A percentile compares a stretch with the other conserved stretches of the same genome.
phyloP scores from a whole-genome alignment of 495 filamentous ascomycete genomes.

The Articulospora tetracladia region DNA sequence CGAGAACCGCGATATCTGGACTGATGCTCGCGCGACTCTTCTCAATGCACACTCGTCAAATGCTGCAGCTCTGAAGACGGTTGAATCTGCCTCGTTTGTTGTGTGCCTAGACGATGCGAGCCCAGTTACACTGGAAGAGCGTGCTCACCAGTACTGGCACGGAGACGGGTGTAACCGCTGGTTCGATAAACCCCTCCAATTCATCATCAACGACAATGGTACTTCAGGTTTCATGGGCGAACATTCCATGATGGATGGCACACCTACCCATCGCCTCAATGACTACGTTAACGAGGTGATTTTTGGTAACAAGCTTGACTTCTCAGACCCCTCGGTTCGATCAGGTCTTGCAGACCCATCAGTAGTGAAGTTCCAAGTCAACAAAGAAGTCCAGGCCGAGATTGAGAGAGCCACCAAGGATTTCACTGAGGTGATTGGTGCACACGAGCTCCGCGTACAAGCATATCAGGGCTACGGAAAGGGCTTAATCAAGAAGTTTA shows the following conservation, averaged over 20 bases:
- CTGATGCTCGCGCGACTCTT: slow-evolving; percentile 75
- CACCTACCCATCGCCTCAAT: slow-evolving; percentile 92
- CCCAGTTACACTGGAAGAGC: slow-evolving; percentile 93
- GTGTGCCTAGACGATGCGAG: slow-evolving; percentile 92
- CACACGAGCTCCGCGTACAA: slow-evolving; percentile 91
- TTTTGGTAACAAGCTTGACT: slow-evolving; percentile 86
- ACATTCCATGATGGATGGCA: slow-evolving; percentile 99
- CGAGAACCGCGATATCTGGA: slow-evolving; percentile 92
- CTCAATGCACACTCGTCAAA: slow-evolving; percentile 73
- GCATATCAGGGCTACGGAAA: slow-evolving; percentile 98
- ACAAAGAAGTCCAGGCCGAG: slow-evolving; percentile 62
- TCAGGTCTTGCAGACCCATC: slow-evolving; percentile 80
- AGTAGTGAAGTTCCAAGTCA: slow-evolving; percentile 72
- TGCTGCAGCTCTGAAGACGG: slow-evolving; percentile 66
- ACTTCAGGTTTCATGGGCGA: slow-evolving; percentile 97
- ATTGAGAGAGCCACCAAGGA: slow-evolving; percentile 72
- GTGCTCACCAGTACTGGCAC: slow-evolving; percentile 96
- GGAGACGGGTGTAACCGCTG: slow-evolving; percentile 94
- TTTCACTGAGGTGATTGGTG: slow-evolving; percentile 73
- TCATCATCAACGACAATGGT: slow-evolving; percentile 97
- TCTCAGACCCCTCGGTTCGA: slow-evolving; percentile 68
- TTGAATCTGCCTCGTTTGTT: slow-evolving; percentile 89
- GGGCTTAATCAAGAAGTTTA: slow-evolving; percentile 99
- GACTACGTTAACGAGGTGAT: slow-evolving; percentile 89
- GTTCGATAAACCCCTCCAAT: slow-evolving; percentile 98